phyloP scores from a whole-genome alignment of 768 basidiomycete genomes.

The Sutorius australiensis region DNA sequence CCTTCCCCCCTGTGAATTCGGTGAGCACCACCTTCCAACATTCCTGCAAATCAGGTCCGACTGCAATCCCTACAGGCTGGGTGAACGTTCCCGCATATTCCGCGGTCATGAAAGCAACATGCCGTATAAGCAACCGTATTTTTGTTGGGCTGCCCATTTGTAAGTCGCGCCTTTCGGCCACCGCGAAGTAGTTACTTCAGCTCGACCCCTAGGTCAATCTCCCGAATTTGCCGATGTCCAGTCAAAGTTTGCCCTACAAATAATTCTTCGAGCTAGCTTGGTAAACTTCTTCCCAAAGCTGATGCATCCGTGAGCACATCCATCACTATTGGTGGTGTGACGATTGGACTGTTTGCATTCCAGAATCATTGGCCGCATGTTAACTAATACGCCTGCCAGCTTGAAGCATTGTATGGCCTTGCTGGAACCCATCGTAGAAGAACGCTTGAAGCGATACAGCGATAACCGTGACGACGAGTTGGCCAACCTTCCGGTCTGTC shows the following conservation, averaged over 20 bases:
- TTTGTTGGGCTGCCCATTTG: conserved; percentile 40
- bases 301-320: conserved; percentile 31
- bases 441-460: conserved; percentile 29
- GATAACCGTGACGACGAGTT: conserved; percentile 18
- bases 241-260: conserved; percentile 34
- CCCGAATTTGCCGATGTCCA: conserved; percentile 34
- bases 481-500: conserved; percentile 33
- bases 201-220: conserved; percentile 31
- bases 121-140: conserved; percentile 39
- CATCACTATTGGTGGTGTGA: conserved; percentile 2
- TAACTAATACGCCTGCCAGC: conserved; percentile 32
- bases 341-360: conserved; percentile 12
- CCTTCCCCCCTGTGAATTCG: conserved; percentile 19
- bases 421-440: conserved; percentile 32
- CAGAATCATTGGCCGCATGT: conserved; percentile 32
- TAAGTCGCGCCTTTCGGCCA: conserved; percentile 17
- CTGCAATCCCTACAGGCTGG: conserved; percentile 26
- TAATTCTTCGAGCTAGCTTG: conserved; percentile 30
- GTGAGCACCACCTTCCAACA: conserved; percentile 11
- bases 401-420: conserved; percentile 28
- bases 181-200: conserved; percentile 8
- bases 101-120: conserved; percentile 31
- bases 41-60: conserved; percentile 11
- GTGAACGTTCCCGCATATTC: conserved; percentile 24
- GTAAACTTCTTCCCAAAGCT: conserved; percentile 34